phyloP scores from a whole-genome alignment of 495 filamentous ascomycete species.

The Podospora appendiculata region DNA sequence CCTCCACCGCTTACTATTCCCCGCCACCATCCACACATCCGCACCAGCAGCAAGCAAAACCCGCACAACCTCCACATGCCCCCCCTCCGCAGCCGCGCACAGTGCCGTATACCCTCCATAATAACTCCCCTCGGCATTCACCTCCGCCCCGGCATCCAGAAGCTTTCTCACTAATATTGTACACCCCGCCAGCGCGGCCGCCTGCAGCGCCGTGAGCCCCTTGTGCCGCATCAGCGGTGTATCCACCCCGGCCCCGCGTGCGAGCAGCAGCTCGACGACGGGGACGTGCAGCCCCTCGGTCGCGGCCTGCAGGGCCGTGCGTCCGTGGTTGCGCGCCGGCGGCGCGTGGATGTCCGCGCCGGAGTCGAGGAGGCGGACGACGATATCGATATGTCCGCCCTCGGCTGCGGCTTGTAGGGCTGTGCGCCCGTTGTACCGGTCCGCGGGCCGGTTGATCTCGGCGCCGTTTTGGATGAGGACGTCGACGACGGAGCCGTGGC shows the following conservation, averaged over 20 bases:
- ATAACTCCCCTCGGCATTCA: constrained; percentile 17
- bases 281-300: not conserved
- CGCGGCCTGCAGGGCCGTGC: constrained; percentile 23
- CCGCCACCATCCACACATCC: not conserved
- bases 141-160: constrained; percentile 19
- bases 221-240: constrained; percentile 10
- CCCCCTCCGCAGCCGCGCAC: constrained; percentile 18
- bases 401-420: constrained; percentile 27
- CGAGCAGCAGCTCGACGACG: constrained; percentile 13
- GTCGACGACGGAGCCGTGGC: constrained; percentile 17
- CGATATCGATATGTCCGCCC: constrained; percentile 8
- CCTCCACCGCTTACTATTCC: not conserved
- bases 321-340: constrained; percentile 6
- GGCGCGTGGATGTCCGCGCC: constrained; percentile 25
- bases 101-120: constrained; percentile 17
- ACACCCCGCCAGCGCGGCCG: constrained; percentile 16
- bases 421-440: constrained; percentile 10
- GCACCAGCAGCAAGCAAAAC: not conserved
- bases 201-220: constrained; percentile 27
- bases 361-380: constrained; percentile 14
- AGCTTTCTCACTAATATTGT: constrained; percentile 15
- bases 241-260: constrained; percentile 15
- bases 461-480: constrained; percentile 17
- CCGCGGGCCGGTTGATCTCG: constrained; percentile 6
- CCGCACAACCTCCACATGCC: constrained; percentile 14